A percentile compares a stretch with the other conserved stretches of the same genome.
Evolutionary conservation across 768 basidiomycete species (phyloP).

Genomic region (Candolleomyces efflorescens): DNA sequence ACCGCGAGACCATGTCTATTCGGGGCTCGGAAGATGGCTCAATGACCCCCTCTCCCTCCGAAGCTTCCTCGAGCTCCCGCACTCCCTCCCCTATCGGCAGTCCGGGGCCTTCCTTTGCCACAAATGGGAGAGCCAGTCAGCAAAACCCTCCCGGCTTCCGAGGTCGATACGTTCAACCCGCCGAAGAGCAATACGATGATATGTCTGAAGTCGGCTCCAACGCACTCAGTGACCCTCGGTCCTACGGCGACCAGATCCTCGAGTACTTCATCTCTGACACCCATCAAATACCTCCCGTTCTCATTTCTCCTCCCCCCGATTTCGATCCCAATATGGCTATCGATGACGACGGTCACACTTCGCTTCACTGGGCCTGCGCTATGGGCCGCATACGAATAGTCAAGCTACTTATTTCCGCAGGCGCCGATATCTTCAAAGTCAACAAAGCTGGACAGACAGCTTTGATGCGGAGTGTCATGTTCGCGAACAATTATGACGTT

Average conservation of each 20-base stretch:
- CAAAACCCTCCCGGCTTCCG: slow-evolving; percentile 31
- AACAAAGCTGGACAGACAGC: slow-evolving; percentile 97
- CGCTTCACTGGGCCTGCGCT: slow-evolving; percentile 97
- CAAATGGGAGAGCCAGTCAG: slow-evolving; percentile 36
- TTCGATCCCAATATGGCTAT: slow-evolving; percentile 96
- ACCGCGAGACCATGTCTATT: slow-evolving; percentile 58
- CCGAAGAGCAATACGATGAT: slow-evolving; percentile 38
- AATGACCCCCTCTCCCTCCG: slow-evolving; percentile 86
- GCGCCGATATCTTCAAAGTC: slow-evolving; percentile 95
- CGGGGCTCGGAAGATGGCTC: slow-evolving; percentile 84
- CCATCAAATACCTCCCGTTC: slow-evolving; percentile 80
- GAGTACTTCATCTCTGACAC: slow-evolving; percentile 99
- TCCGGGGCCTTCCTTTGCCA: slow-evolving; percentile 42
- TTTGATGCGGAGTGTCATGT: slow-evolving; percentile 99
- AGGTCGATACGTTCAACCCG: slow-evolving; percentile 44
- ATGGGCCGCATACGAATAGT: slow-evolving; percentile 98
- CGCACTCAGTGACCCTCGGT: slow-evolving; percentile 49
- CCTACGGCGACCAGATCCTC: slow-evolving; percentile 94
- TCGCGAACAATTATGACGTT: slow-evolving; percentile 98
- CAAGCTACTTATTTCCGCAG: slow-evolving; percentile 87
- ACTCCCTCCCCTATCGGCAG: slow-evolving; percentile 87
- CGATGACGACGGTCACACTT: slow-evolving; percentile 96
- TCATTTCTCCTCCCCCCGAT: slow-evolving; percentile 83
- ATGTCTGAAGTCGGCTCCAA: slow-evolving; percentile 45
- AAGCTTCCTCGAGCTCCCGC: slow-evolving; percentile 81